Base-by-base conservation (phyloP, 2,329 filamentous ascomycete genomes). In the Fusarium temperatum region DNA sequence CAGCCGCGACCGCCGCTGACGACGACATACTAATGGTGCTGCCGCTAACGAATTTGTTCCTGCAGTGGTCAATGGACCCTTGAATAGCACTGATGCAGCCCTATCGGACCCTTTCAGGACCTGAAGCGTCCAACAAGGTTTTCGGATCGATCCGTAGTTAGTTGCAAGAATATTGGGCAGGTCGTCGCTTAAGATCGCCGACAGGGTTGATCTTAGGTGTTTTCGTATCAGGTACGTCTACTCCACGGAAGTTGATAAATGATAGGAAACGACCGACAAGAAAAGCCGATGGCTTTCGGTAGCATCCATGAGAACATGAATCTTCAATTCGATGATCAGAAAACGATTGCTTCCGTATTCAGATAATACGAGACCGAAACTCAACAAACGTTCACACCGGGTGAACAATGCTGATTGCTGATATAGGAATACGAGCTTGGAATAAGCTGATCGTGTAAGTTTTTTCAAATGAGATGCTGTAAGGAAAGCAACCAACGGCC, bases 41-140 rank as follows among this genome's bases (percentile, higher is more conserved):
- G 58, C 69, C 69, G 53, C 66, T 74, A 75, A 38, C 59, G 38
- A 66, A 44, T 57, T 39, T 66, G 71, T 68, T 72, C 72, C 74
- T 73, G 70, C 71, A 73, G 77, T 59, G 69, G 68, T 50, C 32
- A 60, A 64, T 66, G 51, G 57, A 74, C 51, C 66, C 73, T 66
- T 66, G 58, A 47, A 47, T 48, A 63, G 60, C 63, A 68, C 70
- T 62, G 54, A 72, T 75, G 72, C 72, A 75, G 72, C 72, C 72
- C 72, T 75, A 75, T 73, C 65, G 72, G 65, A 66, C 53, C 48
- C 53, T 56, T 48, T n/a, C 58, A 44, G 65, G 47, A 36, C 69
- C 72, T 75, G 70, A 61, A 70, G 41, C 36, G 39, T 24, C 56
- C 42, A 59, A 56, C 67, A 72, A 69, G 57, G 54, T 66, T 73